Conservation (phyloP, 495 filamentous ascomycete species). For the Tirmania nivea region DNA sequence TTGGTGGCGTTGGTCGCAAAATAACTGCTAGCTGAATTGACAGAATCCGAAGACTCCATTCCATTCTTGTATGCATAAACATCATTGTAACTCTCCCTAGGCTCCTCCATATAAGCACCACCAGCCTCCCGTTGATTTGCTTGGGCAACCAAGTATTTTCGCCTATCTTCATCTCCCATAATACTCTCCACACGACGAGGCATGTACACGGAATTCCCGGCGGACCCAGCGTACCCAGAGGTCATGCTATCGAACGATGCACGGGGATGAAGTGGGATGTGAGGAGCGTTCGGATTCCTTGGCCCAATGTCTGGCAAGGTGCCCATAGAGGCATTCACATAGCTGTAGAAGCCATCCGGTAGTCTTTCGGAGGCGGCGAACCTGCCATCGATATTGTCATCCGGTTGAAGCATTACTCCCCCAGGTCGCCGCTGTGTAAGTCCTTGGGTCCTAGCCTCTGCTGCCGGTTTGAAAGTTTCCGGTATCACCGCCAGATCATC, state of each 20-base stretch:
- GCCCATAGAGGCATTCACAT: constrained; percentile 38
- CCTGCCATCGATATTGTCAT: constrained; percentile 48
- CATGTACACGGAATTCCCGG: constrained; percentile 40
- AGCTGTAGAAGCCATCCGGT: constrained; percentile 39
- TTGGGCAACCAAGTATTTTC: constrained; percentile 47
- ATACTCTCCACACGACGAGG: constrained; percentile 64
- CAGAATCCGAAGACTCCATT: constrained; percentile 27
- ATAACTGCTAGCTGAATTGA: constrained; percentile 17
- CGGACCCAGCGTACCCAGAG: constrained; percentile 34
- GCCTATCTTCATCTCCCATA: constrained; percentile 55
- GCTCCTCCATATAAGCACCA: constrained; percentile 30
- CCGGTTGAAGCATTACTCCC: constrained; percentile 40
- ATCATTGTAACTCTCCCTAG: constrained; percentile 31
- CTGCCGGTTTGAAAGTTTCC: constrained; percentile 62
- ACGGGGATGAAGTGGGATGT: constrained; percentile 33
- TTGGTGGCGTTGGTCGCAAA: constrained; percentile 9
- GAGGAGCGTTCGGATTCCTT: constrained; percentile 27
- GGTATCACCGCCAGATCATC: constrained; percentile 87
- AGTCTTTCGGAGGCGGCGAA: constrained; percentile 40
- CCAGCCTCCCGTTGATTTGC: constrained; percentile 33
- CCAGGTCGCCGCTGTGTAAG: constrained; percentile 25
- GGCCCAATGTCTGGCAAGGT: constrained; percentile 25
- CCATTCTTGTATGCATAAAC: constrained; percentile 20
- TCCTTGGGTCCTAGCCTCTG: constrained; percentile 30
- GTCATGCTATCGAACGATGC: constrained; percentile 52